Evolutionary conservation across 495 filamentous ascomycete genomes (phyloP), one percentile per base, ranked within the genome.

Genomic region (Lentithecium fluviatile): DNA sequence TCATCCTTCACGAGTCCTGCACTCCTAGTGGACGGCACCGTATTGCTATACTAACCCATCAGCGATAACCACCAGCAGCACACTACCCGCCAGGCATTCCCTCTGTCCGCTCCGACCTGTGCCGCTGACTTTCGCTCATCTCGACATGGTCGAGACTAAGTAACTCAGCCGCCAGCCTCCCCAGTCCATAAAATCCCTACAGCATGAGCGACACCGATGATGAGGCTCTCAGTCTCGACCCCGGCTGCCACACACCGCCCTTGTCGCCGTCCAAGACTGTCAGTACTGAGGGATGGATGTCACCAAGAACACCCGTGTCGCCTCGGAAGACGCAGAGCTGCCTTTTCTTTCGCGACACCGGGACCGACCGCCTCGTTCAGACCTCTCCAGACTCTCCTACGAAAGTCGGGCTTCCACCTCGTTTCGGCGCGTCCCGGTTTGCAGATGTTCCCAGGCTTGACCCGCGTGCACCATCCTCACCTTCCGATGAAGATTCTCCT

Each of bases 111-210:
- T 17, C 13, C 45, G 6, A 34, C 37, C n/a, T 17, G 58, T 62
- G 58, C 53, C 23, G 59, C 47, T 58, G 54, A 46, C 64, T 25
- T 48, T 62, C 64, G 53, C 64, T 63, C 64, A 59, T 48, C 34
- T 53, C 25, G 54, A 58, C 45, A 63, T 63, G 60, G 5, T 53
- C 25, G 38, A 34, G 34, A 56, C 32, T 12, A 49, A 17, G 49
- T 55, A 59, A 23, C 58, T 57, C 45, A 32, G 24, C 45, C 11
- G 20, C 38, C 50, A 54, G 13, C 45, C 46, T 45, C 21, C n/a
- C 21, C n/a, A 42, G 24, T 58, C 43, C 21, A 12, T n/a, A 15
- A 17, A 7, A 19, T 29, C 15, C 38, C n/a, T 38, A 25, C 23
- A 49, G 58, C 53, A 66, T 66, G 64, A 48, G 25, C 37, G 45